Evolutionary conservation across 1,284 basidiomycete species (phyloP), one percentile per base, ranked within the genome.

Genomic region (Kalmanozyma brasiliensis): DNA sequence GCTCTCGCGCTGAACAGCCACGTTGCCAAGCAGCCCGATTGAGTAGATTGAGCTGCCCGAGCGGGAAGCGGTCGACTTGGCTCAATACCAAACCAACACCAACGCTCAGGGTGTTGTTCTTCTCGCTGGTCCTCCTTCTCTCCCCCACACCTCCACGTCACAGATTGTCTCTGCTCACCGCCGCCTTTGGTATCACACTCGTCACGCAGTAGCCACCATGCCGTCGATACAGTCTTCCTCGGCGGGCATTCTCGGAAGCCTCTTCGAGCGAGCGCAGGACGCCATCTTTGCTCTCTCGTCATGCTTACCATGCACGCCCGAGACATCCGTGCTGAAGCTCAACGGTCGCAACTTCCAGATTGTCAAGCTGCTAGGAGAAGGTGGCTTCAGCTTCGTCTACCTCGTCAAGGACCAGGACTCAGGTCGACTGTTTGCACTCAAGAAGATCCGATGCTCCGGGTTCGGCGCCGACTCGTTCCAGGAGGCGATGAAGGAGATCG

Each of bases 381-480:
- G 80, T 14, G 80, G 80, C 20, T 79, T 82, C 41, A 76, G 76
- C 42, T 79, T 79, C 13, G 80, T 82, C 32, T 82, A 82, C 44
- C 68, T 82, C 10, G 78, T 80, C 35, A 74, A 72, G 29, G 81
- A 82, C 55, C 53, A 64, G 22, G 62, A 65, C 10, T 77, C 73
- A 16, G 79, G 78, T 4, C 64, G 75, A 9, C 49, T 73, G 33
- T 82, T 78, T 55, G 81, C 81, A 16, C 64, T 82, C 29, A 82
- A 82, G 34, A 79, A 81, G 75, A 82, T 82, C 24, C 78, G 79
- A 35, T 82, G 81, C 58, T 70, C 74, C 8, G 48, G 57, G 10
- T 70, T 73, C 59, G 81, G 80, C 29, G 73, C 72, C 22, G 73
- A 76, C 17, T 73, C 76, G 17, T 73, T 82, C 38, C 77, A 73